Base-by-base conservation (phyloP, 1,284 basidiomycete genomes). In the Puccinia coronata region DNA sequence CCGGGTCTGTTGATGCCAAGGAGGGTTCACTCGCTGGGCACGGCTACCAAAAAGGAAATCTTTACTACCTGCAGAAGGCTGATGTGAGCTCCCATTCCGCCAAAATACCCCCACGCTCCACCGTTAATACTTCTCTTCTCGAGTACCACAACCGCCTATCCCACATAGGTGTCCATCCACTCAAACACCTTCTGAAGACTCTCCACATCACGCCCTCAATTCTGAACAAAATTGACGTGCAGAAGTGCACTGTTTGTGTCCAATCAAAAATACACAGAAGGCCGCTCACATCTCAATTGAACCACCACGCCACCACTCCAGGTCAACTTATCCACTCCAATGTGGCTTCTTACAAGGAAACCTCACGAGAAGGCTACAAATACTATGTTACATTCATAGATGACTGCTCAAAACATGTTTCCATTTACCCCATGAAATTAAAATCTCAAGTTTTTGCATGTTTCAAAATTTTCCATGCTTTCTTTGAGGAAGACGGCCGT, bases 391-490 rank as follows among this genome's bases (percentile, higher is more conserved):
- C n/a, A n/a, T n/a, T n/a, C n/a, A n/a, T n/a, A n/a, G n/a, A n/a
- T n/a, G n/a, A n/a, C n/a, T n/a, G n/a, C n/a, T n/a, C n/a, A n/a
- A n/a, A n/a, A n/a, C n/a, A n/a, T n/a, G n/a, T n/a, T n/a, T n/a
- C n/a, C 20, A 41, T 2, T 47, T 73, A 53, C 12, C 36, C 55
- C 0, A 75, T 75, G 73, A 75, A 75, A 75, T 83, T 2, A 83
- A 86, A 73, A 83, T 82, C n/a, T 72, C 82, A 28, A 82, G 82
- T 18, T 0, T 9, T n/a, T n/a, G n/a, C n/a, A n/a, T n/a, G n/a
- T n/a, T n/a, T n/a, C n/a, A n/a, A n/a, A n/a, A n/a, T n/a, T n/a
- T n/a, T n/a, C n/a, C n/a, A n/a, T n/a, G n/a, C n/a, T n/a, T n/a
- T n/a, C n/a, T n/a, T n/a, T n/a, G n/a, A n/a, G n/a, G n/a, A n/a